Evolutionary conservation across 2,329 filamentous ascomycete species (phyloP).

Genomic region (Ophiostoma sp.): DNA sequence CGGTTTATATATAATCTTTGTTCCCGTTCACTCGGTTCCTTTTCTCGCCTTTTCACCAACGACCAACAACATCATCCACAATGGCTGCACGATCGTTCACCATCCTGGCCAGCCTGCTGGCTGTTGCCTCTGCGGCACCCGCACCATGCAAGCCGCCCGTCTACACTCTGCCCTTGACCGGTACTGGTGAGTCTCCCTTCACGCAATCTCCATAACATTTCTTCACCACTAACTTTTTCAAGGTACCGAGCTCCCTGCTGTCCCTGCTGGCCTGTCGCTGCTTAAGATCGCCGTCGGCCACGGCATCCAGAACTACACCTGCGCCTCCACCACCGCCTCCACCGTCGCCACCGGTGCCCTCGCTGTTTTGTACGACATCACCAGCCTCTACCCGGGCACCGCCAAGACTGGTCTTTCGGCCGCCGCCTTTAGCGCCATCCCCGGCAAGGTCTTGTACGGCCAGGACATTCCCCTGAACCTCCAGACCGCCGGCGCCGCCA

Average conservation of each 20-base stretch:
- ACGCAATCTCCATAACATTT: conserved; percentile 12
- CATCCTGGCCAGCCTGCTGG: conserved; percentile 28
- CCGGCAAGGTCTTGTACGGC: conserved; percentile 43
- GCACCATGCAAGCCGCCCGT: conserved; percentile 28
- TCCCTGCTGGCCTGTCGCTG: conserved; percentile 43
- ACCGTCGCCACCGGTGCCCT: conserved; percentile 52
- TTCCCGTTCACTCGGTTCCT: not conserved
- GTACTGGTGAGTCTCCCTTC: conserved; percentile 36
- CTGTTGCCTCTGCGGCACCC: conserved; percentile 28
- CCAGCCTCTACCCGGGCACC: conserved; percentile 51
- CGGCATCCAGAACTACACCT: conserved; percentile 70
- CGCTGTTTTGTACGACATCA: conserved; percentile 61
- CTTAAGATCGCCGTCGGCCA: conserved; percentile 62
- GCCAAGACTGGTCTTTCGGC: conserved; percentile 41
- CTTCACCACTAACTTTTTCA: not conserved
- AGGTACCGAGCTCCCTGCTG: conserved; percentile 49
- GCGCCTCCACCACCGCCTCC: conserved; percentile 41
- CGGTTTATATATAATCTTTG: conserved; percentile 14
- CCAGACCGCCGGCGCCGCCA: conserved; percentile 34
- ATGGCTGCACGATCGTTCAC: conserved; percentile 24
- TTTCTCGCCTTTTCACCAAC: not conserved
- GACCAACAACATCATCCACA: conserved; percentile 13
- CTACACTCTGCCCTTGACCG: conserved; percentile 35
- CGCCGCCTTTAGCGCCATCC: conserved; percentile 44
- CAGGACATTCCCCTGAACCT: conserved; percentile 52